Evolutionary conservation across 768 basidiomycete genomes (phyloP).

Genomic region (Pluteus cervinus): DNA sequence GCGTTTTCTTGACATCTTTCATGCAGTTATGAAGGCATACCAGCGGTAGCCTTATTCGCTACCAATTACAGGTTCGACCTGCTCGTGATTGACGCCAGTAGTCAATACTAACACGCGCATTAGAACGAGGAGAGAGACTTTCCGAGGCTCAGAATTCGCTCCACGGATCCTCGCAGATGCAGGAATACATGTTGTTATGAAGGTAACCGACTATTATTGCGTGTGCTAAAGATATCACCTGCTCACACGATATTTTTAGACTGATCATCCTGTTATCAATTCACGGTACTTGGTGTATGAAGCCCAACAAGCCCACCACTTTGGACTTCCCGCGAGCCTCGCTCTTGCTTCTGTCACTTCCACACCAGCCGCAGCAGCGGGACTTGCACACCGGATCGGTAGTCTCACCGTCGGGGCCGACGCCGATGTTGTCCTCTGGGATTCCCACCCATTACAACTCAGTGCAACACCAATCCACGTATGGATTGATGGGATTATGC

Average conservation of each 20-base stretch:
- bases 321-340: constrained; percentile 49
- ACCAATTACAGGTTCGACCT: constrained; percentile 62
- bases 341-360: constrained; percentile 66
- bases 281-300: constrained; percentile 66
- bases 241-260: constrained; percentile 25
- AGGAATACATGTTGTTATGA: constrained; percentile 71
- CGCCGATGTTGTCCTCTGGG: constrained; percentile 72
- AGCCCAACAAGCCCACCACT: constrained; percentile 67
- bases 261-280: constrained; percentile 54
- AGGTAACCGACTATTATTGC: constrained; percentile 34
- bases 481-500: constrained; percentile 83
- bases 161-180: constrained; percentile 68
- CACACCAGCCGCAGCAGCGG: constrained; percentile 56
- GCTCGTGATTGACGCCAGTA: too few species aligned
- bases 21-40: constrained; percentile 43
- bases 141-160: constrained; percentile 74
- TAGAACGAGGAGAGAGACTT: constrained; percentile 46
- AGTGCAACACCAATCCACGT: constrained; percentile 72
- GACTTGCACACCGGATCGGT: constrained; percentile 75
- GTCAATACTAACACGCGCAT: too few species aligned
- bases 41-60: constrained; percentile 76
- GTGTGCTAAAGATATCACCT: neutral
- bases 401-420: constrained; percentile 50
- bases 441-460: constrained; percentile 66
- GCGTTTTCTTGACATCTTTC: neutral